Base-by-base conservation (phyloP, 2,329 filamentous ascomycete genomes). In the Cercospora sesami region DNA sequence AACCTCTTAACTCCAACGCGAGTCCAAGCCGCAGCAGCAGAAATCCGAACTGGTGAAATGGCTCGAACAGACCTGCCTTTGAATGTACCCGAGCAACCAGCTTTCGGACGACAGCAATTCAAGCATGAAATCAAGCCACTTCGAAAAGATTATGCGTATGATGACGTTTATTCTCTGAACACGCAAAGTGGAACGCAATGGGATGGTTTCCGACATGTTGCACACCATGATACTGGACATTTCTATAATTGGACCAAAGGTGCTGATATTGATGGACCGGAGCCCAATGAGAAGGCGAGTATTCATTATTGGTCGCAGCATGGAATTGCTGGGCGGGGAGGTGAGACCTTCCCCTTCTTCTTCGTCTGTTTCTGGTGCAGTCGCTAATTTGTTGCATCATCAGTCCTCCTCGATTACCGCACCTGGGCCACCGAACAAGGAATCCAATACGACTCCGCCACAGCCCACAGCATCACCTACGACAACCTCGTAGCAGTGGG, bases 401-500 rank as follows among this genome's bases (percentile, higher is more conserved):
- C n/a, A n/a, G 69, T 83, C 9, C 75, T 83, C 9, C 78, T 83
- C 14, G 81, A 83, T 66, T 83, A 83, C 73, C 73, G 78, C 8
- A 72, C 76, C 51, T 83, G 80, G 62, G 81, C 81, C 2, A 73
- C 78, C 58, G 79, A 78, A 51, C 80, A 81, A 36, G 80, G 80
- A 14, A 80, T 80, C 42, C 76, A 78, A 16, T 82, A 82, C 64
- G 80, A 82, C 39, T 77, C 81, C 1, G 81, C 76, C 60, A 78
- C 80, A 39, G 77, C 79, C 68, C 79, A 82, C 60, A 75, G 78
- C 18, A 83, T 83, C 64, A 77, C 79, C 1, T 82, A 76, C 70
- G 77, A 80, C 26, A 79, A 82, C 12, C 81, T 93, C 0, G 84
- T 86, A 63, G 82, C 83, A 8, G 87, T 87, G 36, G 90, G 87